Conservation (phyloP, 2,329 filamentous ascomycete genomes). For the Cordyceps pruinosa region DNA sequence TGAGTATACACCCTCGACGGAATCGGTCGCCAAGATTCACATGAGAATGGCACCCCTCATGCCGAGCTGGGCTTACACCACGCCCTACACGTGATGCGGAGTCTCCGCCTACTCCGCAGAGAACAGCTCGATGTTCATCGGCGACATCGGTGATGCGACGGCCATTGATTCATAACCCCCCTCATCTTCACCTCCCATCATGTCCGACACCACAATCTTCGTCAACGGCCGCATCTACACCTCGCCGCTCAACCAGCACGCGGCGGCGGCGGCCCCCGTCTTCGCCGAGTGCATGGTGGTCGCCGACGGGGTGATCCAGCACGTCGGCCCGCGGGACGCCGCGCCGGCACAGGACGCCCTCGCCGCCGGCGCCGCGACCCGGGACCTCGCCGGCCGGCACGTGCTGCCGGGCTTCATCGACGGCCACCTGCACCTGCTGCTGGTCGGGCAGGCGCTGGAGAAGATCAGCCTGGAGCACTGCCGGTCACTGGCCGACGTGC, state of each 20-base stretch:
- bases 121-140: neutral
- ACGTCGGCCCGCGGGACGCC: constrained; percentile 27
- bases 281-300: constrained; percentile 29
- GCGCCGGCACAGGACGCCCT: constrained; percentile 19
- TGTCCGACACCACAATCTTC: constrained; percentile 13
- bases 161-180: neutral
- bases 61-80: neutral
- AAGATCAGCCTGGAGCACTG: constrained; percentile 45
- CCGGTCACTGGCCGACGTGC: constrained; percentile 42
- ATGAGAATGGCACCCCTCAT: too few relatives aligned
- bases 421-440: constrained; percentile 49
- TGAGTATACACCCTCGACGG: too few relatives aligned
- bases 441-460: constrained; percentile 45
- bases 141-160: constrained; percentile 9
- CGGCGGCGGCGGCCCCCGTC: constrained; percentile 15
- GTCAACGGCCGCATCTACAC: constrained; percentile 19
- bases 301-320: constrained; percentile 26
- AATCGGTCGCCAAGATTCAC: too few relatives aligned
- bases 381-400: constrained; percentile 27
- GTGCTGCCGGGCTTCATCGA: constrained; percentile 52
- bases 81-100: constrained; percentile 10
- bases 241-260: constrained; percentile 10
- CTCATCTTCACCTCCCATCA: neutral
- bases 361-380: constrained; percentile 16
- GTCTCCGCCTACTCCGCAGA: constrained; percentile 2